These are phyloP conservation scores for Microdochium paspali DNA, from an alignment of 2,329 filamentous ascomycete genomes.

Conservation along the genomic window DNA sequence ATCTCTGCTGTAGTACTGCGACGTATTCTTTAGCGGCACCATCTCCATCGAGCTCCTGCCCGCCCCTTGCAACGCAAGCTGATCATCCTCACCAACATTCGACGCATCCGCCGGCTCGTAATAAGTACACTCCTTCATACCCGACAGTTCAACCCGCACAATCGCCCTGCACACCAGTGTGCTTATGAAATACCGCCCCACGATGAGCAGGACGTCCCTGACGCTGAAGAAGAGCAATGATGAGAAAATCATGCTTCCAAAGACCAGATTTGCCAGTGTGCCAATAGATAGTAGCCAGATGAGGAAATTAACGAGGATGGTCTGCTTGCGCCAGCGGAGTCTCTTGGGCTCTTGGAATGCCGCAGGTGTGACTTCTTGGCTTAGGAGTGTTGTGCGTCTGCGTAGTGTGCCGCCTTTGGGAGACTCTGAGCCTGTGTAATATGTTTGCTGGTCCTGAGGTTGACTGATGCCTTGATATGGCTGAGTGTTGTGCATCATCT, in stretches of 20 bases:
- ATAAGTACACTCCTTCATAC: constrained; percentile 5
- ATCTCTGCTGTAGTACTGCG: too few species aligned
- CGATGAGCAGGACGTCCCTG: constrained; percentile 7
- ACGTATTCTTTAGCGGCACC: too few species aligned
- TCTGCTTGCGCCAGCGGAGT: constrained; percentile 6
- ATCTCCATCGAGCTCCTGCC: too few species aligned
- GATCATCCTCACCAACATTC: background rate
- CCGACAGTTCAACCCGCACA: constrained; percentile 8
- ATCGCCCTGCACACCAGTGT: constrained; percentile 9
- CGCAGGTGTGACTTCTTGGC: constrained; percentile 8
- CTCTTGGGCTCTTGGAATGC: constrained; percentile 9
- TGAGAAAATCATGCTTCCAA: constrained; percentile 14
- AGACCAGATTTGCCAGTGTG: constrained; percentile 11
- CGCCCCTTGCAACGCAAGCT: too few species aligned
- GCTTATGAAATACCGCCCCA: constrained; percentile 6
- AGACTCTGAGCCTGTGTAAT: constrained; percentile 2
- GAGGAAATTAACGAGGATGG: constrained; percentile 7
- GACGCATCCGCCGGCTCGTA: background rate
- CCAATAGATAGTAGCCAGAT: constrained; percentile 10
- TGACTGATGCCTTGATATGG: background rate
- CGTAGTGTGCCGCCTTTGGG: background rate
- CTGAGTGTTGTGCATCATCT: background rate
- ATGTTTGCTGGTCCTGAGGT: background rate
- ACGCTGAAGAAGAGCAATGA: constrained; percentile 13
- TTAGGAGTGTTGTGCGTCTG: background rate